phyloP scores from a whole-genome alignment of 345 rosid species.

The Gossypium thurberi region DNA sequence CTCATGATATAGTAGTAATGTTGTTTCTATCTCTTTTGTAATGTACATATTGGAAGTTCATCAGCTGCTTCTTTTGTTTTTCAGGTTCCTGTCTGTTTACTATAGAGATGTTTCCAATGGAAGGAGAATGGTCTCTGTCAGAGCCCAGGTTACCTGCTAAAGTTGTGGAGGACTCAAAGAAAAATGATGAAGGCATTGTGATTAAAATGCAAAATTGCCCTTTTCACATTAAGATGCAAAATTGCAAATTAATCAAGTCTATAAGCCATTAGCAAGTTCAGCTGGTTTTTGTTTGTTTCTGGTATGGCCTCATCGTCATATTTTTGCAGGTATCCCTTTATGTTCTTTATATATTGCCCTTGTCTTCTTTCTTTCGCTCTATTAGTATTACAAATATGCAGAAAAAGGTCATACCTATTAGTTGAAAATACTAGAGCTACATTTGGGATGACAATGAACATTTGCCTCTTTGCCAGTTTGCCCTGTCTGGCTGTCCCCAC shows the following conservation, averaged over 20 bases:
- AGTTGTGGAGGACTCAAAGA: slow-evolving; percentile 72
- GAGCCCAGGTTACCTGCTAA: slow-evolving; percentile 88
- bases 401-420: not conserved
- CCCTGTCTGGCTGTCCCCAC: too few species aligned
- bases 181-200: slow-evolving; percentile 68
- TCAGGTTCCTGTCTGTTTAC: slow-evolving; percentile 44
- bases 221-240: too few species aligned
- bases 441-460: not conserved
- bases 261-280: not conserved
- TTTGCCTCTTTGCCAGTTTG: too few species aligned
- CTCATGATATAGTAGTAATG: slow-evolving; percentile 35
- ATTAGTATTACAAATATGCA: not conserved
- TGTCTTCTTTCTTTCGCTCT: not conserved
- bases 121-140: slow-evolving; percentile 48
- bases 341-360: not conserved
- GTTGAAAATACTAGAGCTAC: not conserved
- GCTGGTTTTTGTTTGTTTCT: not conserved
- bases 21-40: too few species aligned
- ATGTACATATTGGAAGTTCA: not conserved
- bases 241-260: slow-evolving; percentile 20
- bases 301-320: not conserved
- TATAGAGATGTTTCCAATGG: slow-evolving; percentile 38
- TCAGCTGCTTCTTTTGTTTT: not conserved
- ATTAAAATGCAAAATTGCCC: slow-evolving; percentile 33
- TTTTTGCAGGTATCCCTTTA: slow-evolving; percentile 69